These are phyloP conservation scores for Kluyveromyces aestuarii DNA, from an alignment of 805 yeast genomes.

Conservation along the genomic window DNA sequence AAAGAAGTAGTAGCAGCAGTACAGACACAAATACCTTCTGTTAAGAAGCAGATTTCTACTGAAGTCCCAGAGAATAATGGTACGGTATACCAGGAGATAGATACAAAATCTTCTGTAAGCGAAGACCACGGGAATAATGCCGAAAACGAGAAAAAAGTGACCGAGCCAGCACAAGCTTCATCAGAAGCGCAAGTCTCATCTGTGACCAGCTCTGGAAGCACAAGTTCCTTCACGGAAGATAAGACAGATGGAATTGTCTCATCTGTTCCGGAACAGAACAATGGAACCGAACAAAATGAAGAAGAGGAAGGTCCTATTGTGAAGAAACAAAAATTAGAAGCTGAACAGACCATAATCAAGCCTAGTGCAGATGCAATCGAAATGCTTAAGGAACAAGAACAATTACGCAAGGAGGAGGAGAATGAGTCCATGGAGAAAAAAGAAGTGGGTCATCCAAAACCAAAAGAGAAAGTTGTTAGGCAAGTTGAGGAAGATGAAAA, in stretches of 20 bases:
- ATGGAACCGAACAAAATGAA: background rate
- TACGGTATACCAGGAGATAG: background rate
- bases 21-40: no score
- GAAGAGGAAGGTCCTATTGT: background rate
- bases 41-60: no score
- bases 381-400: slow-evolving; percentile 33
- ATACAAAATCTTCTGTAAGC: background rate
- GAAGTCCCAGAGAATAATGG: no score
- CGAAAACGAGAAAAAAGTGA: no score
- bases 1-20: no score
- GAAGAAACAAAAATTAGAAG: background rate
- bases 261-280: background rate
- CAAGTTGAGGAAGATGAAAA: slow-evolving; percentile 37
- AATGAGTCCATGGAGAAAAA: slow-evolving; percentile 13
- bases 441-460: slow-evolving; percentile 3
- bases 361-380: slow-evolving; percentile 32
- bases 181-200: background rate
- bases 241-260: background rate
- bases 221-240: background rate
- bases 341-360: slow-evolving; percentile 18
- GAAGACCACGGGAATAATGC: no score
- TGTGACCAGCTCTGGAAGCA: slow-evolving; percentile 4
- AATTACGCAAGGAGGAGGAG: slow-evolving; percentile 30
- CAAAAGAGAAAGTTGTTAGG: slow-evolving; percentile 26
- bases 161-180: no score